phyloP scores from a whole-genome alignment of 139 green algal species.

The Gonium pectorale region DNA sequence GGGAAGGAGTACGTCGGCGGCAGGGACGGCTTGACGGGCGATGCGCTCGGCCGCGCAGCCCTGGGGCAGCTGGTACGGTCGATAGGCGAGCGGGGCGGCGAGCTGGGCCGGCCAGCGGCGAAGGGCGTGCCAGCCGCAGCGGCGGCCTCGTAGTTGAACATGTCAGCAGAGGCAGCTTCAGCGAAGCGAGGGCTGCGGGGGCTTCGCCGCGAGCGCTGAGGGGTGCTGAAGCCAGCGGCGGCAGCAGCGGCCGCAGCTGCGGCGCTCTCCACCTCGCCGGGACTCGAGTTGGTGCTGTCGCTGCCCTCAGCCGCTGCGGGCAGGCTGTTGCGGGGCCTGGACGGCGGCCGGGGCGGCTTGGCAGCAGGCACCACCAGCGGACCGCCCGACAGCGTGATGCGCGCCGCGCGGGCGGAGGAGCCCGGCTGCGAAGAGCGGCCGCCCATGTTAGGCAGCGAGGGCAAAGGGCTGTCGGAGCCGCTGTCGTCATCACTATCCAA shows the following conservation, averaged over 20 bases:
- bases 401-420: background rate
- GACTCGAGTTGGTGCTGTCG: no score
- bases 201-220: background rate
- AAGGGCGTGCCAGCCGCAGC: no score
- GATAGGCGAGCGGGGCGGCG: conserved; percentile 21
- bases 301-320: no score
- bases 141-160: no score
- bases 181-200: no score
- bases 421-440: no score
- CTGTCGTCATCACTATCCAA: no score
- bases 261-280: no score
- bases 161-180: no score
- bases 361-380: background rate
- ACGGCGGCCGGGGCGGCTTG: background rate
- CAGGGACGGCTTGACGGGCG: conserved; percentile 27
- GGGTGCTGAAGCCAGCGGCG: no score
- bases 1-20: background rate
- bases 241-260: no score
- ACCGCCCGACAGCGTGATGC: conserved; percentile 30
- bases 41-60: background rate
- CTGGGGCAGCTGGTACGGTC: conserved; percentile 9
- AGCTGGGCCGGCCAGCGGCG: background rate
- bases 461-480: background rate
- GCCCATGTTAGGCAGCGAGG: background rate
- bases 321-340: background rate